phyloP scores from a whole-genome alignment of 768 basidiomycete species.

The Lentinula edodes region DNA sequence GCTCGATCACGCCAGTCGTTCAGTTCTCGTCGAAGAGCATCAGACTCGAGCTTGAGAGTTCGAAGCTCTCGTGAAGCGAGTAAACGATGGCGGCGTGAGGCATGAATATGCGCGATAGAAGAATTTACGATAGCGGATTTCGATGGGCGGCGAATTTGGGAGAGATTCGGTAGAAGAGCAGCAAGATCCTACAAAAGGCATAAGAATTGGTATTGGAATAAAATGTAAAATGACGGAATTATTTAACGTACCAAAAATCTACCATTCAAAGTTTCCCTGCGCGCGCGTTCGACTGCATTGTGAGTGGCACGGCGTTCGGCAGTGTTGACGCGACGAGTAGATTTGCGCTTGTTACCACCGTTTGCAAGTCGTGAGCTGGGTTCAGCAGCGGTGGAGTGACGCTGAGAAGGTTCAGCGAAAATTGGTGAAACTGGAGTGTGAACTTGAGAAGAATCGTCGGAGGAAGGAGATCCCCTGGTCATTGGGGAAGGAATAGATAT shows the following conservation, averaged over 20 bases:
- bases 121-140: conserved; percentile 98
- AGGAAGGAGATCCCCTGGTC: conserved; percentile 32
- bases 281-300: conserved; percentile 93
- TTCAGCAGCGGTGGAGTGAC: conserved; percentile 16
- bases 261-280: conserved; percentile 89
- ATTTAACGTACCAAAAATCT: conserved; percentile 72
- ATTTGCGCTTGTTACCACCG: conserved; percentile 58
- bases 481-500: conserved; percentile 32
- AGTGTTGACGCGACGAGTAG: conserved; percentile 87
- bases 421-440: conserved; percentile 39
- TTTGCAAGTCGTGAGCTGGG: conserved; percentile 12
- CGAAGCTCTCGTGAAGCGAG: conserved; percentile 82
- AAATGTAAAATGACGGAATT: not conserved
- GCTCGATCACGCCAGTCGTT: conserved; percentile 89
- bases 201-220: not conserved
- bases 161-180: conserved; percentile 84
- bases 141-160: conserved; percentile 87
- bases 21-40: conserved; percentile 83
- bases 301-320: conserved; percentile 95
- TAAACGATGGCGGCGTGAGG: conserved; percentile 74
- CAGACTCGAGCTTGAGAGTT: conserved; percentile 71
- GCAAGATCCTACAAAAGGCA: conserved; percentile 70
- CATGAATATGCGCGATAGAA: conserved; percentile 83
- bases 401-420: conserved; percentile 29
- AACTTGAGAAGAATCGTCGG: conserved; percentile 36